Base-by-base conservation (phyloP, 257 asterid species). In the Solanum arcanum region DNA sequence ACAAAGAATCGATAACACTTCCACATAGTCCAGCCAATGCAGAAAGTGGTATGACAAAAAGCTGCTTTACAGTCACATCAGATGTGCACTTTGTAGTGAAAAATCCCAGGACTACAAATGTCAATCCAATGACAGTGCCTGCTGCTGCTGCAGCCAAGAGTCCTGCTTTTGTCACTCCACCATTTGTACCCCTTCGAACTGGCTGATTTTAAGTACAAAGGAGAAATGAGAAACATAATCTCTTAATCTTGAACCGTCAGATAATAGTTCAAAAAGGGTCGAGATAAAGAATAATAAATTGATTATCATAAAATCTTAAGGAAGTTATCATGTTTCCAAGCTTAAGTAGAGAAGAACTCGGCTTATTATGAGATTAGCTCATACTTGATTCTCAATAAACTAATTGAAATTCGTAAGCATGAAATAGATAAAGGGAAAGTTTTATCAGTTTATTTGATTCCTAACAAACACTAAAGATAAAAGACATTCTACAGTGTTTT, bases 171-270 rank as follows among this genome's bases (percentile, higher is more conserved):
- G 99, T 96, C 83, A 96, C 97, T 52, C 98, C 99, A 68, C 99
- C 99, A 87, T 96, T 95, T 88, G 99, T 96, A 52, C 98, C 99
- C 95, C 92, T 95, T 78, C 92, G 94, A 87, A 96, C 99, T 6
- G 95, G 93, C 99, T 96, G 96, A 87, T 86, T 83, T 81, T 31
- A 49, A 49, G 69, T 81, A 49, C 12, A 78, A 81, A 9, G 69
- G 46, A 49, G 31, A 81, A 49, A 81, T 29, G 69, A 49, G 70
- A 81, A 81, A 81, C 68, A 31, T 31, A 81, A 46, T 46, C 29
- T 31, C 69, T 3, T 31, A 49, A 49, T 20, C 85, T 49, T 81
- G 64, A 35, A 81, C 12, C 69, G 12, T 49, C 85, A 6, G 31
- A 81, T 49, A 31, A 49, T 29, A 81, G 46, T 29, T 80, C 20